Conservation (phyloP, 2,329 filamentous ascomycete species). For the Exophiala phaeomuriformis region DNA sequence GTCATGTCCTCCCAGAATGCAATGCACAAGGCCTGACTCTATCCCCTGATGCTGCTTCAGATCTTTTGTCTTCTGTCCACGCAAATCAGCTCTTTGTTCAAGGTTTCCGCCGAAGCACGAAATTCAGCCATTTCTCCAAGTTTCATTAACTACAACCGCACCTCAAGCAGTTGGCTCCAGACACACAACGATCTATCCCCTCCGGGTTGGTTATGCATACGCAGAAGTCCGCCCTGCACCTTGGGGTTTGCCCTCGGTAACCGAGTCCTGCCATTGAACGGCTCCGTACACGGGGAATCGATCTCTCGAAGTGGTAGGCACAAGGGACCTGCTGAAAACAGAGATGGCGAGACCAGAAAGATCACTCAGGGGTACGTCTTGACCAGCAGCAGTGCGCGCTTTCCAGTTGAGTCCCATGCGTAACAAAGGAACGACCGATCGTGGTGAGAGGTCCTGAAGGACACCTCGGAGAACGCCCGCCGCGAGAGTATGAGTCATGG, state of each 20-base stretch:
- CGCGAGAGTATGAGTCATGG: conserved; percentile 23
- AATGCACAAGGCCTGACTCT: too few species aligned
- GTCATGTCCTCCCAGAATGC: too few species aligned
- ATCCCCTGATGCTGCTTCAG: too few species aligned
- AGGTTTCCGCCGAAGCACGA: too few species aligned
- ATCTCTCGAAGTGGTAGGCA: conserved; percentile 12
- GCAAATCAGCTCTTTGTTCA: too few species aligned
- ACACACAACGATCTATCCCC: not conserved
- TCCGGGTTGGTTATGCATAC: not conserved
- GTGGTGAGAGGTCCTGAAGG: conserved; percentile 16
- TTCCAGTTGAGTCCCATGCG: conserved; percentile 16
- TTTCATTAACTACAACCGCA: too few species aligned
- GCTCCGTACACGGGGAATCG: conserved; percentile 22
- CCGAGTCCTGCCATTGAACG: conserved; percentile 18
- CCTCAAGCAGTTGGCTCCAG: too few species aligned
- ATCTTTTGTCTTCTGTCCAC: too few species aligned
- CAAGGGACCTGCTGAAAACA: conserved; percentile 19
- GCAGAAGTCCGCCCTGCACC: conserved; percentile 4
- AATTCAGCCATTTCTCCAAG: too few species aligned
- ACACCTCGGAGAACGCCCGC: conserved; percentile 21
- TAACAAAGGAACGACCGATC: conserved; percentile 23
- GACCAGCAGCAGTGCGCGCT: conserved; percentile 13
- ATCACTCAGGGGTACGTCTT: conserved; percentile 13
- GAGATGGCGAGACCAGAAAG: conserved; percentile 21
- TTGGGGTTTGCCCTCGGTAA: conserved; percentile 15